phyloP scores from a whole-genome alignment of 352 stramenopile species.

The Globisporangium iwayamae region DNA sequence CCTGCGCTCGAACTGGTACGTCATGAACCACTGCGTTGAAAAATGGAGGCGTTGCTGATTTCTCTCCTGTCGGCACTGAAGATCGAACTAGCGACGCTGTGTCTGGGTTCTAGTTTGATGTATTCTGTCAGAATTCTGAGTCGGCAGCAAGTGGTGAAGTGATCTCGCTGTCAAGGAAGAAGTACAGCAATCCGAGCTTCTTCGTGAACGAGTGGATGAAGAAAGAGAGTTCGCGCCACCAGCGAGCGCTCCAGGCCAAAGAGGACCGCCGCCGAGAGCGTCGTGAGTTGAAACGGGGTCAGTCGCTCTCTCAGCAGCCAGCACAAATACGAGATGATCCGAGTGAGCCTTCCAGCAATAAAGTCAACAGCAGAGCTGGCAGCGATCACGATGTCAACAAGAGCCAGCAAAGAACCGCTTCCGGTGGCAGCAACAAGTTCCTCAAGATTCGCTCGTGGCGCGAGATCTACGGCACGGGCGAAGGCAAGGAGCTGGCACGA shows the following conservation, averaged over 20 bases:
- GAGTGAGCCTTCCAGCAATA: conserved; percentile 22
- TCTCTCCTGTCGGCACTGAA: too few species aligned
- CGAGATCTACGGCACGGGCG: conserved; percentile 58
- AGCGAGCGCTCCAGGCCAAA: conserved; percentile 30
- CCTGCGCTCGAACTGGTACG: conserved; percentile 42
- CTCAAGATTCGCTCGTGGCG: conserved; percentile 60
- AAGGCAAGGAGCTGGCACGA: conserved; percentile 49
- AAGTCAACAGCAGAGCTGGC: not conserved
- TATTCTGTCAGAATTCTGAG: conserved; percentile 21
- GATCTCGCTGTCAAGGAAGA: conserved; percentile 33
- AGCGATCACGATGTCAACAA: not conserved
- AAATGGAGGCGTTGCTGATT: not conserved
- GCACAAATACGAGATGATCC: conserved; percentile 11
- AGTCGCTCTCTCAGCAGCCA: conserved; percentile 11
- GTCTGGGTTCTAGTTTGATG: conserved; percentile 21
- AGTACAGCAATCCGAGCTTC: conserved; percentile 58
- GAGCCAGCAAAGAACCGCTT: conserved; percentile 19
- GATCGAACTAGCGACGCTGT: too few species aligned
- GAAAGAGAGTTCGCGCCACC: conserved; percentile 30
- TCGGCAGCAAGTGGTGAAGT: not conserved
- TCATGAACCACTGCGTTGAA: not conserved
- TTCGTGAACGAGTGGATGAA: conserved; percentile 63
- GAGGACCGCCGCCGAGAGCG: conserved; percentile 22
- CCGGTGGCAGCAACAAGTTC: conserved; percentile 30
- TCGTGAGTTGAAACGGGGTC: conserved; percentile 12